These are phyloP conservation scores for Chernovozyma aurita DNA, from an alignment of 1,139 yeast genomes.

Conservation along the genomic window DNA sequence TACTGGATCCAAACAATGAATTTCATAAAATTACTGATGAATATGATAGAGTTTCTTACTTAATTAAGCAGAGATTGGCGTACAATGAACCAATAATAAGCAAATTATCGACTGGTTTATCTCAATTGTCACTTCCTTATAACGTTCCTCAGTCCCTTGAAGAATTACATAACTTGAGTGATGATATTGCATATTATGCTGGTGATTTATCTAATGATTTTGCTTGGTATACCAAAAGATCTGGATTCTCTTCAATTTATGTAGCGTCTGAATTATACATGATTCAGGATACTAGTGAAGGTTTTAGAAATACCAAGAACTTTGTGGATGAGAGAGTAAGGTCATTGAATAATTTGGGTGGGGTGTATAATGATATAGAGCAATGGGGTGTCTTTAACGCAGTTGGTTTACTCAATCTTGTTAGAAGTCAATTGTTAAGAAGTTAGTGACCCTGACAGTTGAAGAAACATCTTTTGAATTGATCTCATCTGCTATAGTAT, in stretches of 20 bases:
- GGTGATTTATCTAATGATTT: conserved; percentile 83
- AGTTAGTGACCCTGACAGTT: too few species aligned
- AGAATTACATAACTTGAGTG: conserved; percentile 72
- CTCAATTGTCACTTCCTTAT: conserved; percentile 51
- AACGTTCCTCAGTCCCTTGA: conserved; percentile 48
- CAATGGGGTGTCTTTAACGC: conserved; percentile 78
- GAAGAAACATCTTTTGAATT: too few species aligned
- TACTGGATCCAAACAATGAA: conserved; percentile 20
- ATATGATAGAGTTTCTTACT: conserved; percentile 52
- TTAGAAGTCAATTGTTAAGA: conserved; percentile 64
- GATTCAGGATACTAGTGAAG: conserved; percentile 68
- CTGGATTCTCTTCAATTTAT: conserved; percentile 64
- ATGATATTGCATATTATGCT: conserved; percentile 76
- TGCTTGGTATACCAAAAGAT: conserved; percentile 89
- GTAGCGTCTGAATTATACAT: conserved; percentile 73
- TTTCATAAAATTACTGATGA: conserved; percentile 38
- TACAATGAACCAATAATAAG: conserved; percentile 54
- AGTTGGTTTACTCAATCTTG: conserved; percentile 59
- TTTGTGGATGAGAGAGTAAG: conserved; percentile 62
- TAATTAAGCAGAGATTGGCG: conserved; percentile 57
- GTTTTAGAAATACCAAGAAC: conserved; percentile 51
- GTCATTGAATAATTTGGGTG: conserved; percentile 53
- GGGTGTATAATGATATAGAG: conserved; percentile 56
- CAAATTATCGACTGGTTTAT: conserved; percentile 46
- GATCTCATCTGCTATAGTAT: too few species aligned